These are phyloP conservation scores for Arbutus unedo DNA, from an alignment of 148 eudicot genomes.

Conservation along the genomic window DNA sequence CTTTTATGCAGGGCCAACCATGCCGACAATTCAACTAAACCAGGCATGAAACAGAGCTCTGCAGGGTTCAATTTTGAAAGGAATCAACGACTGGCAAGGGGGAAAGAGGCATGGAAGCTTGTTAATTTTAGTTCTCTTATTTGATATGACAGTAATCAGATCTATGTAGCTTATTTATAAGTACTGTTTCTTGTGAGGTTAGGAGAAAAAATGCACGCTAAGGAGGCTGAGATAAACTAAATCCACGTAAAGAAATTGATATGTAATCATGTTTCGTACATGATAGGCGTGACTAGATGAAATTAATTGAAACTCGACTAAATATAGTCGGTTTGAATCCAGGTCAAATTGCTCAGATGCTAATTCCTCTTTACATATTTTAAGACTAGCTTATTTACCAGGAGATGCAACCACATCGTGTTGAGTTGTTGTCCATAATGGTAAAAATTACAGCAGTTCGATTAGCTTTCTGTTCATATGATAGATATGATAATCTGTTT, in stretches of 20 bases:
- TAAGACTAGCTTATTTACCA: background rate
- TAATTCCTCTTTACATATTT: background rate
- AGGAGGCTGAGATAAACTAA: slow-evolving; percentile 30
- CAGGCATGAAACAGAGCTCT: slow-evolving; percentile 22
- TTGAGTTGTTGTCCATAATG: background rate
- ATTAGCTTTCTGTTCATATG: background rate
- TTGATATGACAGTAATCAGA: background rate
- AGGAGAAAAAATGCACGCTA: slow-evolving; percentile 32
- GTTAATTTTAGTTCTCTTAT: background rate
- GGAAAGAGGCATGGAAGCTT: slow-evolving; percentile 37
- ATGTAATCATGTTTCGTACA: background rate
- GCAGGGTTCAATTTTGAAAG: slow-evolving; percentile 28
- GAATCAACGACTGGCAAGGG: slow-evolving; percentile 34
- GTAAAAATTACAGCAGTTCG: background rate
- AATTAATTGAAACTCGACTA: background rate
- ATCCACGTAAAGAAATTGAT: slow-evolving; percentile 27
- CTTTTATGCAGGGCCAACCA: slow-evolving; percentile 32
- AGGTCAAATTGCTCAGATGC: background rate
- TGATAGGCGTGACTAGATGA: background rate
- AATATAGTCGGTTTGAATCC: background rate
- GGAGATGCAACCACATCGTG: background rate
- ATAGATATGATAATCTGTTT: background rate
- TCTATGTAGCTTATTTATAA: background rate
- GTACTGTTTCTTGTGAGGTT: slow-evolving; percentile 26
- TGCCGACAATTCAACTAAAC: slow-evolving; percentile 23